A percentile compares a stretch with the other conserved stretches of the same genome.
Conservation (phyloP, 768 basidiomycete species). For the Albatrellus ellisii region DNA sequence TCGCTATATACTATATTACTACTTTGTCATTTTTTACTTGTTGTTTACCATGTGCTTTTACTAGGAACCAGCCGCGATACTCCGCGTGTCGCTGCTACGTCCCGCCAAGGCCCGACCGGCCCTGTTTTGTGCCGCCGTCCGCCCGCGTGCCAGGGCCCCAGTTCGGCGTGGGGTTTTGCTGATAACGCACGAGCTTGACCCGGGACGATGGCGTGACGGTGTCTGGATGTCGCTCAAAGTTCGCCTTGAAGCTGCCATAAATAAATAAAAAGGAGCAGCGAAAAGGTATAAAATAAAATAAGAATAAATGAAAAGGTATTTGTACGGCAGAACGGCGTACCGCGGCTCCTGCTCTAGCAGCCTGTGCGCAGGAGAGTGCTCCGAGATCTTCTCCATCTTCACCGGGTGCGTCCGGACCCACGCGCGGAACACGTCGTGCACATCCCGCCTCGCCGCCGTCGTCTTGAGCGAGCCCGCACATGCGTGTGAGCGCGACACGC, state of each 20-base stretch:
- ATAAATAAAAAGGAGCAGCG: not conserved
- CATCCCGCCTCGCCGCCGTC: conserved; percentile 49
- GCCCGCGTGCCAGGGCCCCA: conserved; percentile 86
- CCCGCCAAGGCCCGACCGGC: conserved; percentile 21
- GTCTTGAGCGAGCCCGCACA: conserved; percentile 86
- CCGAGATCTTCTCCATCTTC: conserved; percentile 68
- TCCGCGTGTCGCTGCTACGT: conserved; percentile 12
- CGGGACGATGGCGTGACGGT: conserved; percentile 46
- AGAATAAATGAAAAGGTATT: no score
- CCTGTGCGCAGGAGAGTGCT: conserved; percentile 53
- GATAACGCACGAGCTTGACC: conserved; percentile 77
- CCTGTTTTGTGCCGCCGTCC: conserved; percentile 28
- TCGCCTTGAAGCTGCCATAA: conserved; percentile 38
- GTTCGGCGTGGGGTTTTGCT: conserved; percentile 78
- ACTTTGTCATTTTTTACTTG: not conserved
- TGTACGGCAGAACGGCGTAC: conserved; percentile 40
- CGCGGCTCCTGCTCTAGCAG: conserved; percentile 56
- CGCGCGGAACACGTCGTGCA: conserved; percentile 78
- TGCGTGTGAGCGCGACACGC: conserved; percentile 86
- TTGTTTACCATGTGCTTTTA: not conserved
- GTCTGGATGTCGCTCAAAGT: conserved; percentile 65
- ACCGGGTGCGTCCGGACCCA: conserved; percentile 79
- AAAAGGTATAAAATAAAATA: not conserved
- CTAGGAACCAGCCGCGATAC: conserved; percentile 4
- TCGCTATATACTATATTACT: no score